Conservation (phyloP, 257 asterid genomes). For the Nyctanthes arbortristis region DNA sequence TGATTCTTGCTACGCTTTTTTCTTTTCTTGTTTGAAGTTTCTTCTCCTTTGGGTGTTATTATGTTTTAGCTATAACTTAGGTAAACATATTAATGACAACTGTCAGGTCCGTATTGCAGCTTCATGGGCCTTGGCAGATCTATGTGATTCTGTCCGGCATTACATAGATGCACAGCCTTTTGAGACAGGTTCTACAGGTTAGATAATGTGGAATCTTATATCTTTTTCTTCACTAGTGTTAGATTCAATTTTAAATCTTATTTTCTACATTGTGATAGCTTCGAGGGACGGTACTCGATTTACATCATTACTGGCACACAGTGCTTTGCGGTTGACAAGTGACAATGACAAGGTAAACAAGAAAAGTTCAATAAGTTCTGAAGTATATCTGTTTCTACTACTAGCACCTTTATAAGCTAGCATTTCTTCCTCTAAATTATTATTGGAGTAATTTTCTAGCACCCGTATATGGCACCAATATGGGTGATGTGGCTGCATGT, state of each 20-base stretch:
- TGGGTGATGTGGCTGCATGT: too few relatives aligned
- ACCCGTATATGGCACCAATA: too few relatives aligned
- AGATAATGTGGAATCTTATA: constrained; percentile 24
- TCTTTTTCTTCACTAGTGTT: constrained; percentile 27
- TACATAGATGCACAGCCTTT: constrained; percentile 48
- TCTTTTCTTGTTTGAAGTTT: constrained; percentile 7
- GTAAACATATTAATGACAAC: constrained; percentile 25
- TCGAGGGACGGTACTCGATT: constrained; percentile 45
- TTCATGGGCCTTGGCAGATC: constrained; percentile 95
- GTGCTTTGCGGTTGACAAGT: constrained; percentile 67
- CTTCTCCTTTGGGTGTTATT: constrained; percentile 10
- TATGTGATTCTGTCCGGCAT: constrained; percentile 79
- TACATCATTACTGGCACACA: constrained; percentile 57
- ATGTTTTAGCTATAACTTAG: constrained; percentile 22
- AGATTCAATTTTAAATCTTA: constrained; percentile 28
- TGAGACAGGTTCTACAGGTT: constrained; percentile 47
- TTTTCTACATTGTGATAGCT: constrained; percentile 42
- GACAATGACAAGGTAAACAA: constrained; percentile 90
- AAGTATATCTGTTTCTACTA: constrained; percentile 1
- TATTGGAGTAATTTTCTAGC: too few relatives aligned
- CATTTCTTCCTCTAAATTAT: background rate
- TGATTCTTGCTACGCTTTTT: background rate
- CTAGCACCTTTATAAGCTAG: background rate
- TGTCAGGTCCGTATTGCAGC: constrained; percentile 93
- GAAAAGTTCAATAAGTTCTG: background rate